Percentiles rank a stretch among this genome's conserved stretches.
Conservation (phyloP, 2,329 filamentous ascomycete species). For the Geoglossum cookeanum region DNA sequence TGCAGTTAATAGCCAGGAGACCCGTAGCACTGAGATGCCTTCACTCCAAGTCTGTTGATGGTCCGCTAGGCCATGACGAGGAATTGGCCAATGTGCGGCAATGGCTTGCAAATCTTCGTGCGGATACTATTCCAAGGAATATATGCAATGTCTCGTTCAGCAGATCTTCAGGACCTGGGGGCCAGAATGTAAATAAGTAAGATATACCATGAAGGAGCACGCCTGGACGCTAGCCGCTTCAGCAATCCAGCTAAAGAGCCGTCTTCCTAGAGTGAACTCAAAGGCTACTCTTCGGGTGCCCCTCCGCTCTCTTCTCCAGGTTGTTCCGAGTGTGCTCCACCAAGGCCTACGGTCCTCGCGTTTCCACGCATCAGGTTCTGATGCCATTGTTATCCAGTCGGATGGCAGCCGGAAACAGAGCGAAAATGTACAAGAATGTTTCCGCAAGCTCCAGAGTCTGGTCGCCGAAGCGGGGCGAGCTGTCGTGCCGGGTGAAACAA, state of each 20-base stretch:
- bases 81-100: constrained; percentile 27
- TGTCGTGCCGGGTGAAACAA: constrained; percentile 40
- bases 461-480: constrained; percentile 31
- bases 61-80: constrained; percentile 10
- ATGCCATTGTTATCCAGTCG: constrained; percentile 39
- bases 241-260: not conserved
- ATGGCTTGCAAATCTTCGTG: constrained; percentile 36
- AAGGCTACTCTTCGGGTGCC: constrained; percentile 44
- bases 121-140: constrained; percentile 33
- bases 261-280: constrained; percentile 36
- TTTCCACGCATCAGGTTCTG: constrained; percentile 33
- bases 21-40: not conserved
- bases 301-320: constrained; percentile 29
- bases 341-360: constrained; percentile 30
- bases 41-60: not conserved
- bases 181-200: constrained; percentile 52
- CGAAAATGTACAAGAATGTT: constrained; percentile 40
- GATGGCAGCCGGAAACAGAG: constrained; percentile 43
- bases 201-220: constrained; percentile 7
- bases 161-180: constrained; percentile 43
- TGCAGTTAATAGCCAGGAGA: not conserved
- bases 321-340: constrained; percentile 36
- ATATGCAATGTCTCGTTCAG: constrained; percentile 42
- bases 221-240: not conserved
- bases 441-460: constrained; percentile 34